Conservation (phyloP, 768 basidiomycete species). For the Mycena floridula region DNA sequence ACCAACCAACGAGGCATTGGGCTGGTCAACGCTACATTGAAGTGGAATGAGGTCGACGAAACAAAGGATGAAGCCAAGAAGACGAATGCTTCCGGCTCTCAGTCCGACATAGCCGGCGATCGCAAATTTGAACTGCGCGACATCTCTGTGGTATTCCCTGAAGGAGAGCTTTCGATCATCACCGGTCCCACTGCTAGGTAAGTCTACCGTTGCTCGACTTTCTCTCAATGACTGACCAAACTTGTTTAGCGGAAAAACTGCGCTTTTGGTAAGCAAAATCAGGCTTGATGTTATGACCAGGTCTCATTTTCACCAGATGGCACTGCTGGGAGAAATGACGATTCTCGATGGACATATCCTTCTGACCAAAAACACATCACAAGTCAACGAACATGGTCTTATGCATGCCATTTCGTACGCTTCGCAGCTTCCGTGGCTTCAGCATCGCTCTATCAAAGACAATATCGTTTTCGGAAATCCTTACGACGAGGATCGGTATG, state of each 20-base stretch:
- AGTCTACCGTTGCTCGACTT: not conserved
- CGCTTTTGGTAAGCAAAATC: constrained; percentile 56
- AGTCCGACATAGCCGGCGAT: constrained; percentile 28
- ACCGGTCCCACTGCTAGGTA: constrained; percentile 64
- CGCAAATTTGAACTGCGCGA: constrained; percentile 62
- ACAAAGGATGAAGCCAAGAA: constrained; percentile 11
- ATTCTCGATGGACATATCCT: constrained; percentile 44
- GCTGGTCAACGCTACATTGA: constrained; percentile 50
- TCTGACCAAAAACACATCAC: constrained; percentile 59
- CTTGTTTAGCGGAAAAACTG: constrained; percentile 65
- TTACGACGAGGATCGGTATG: constrained; percentile 67
- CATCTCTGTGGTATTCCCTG: constrained; percentile 64
- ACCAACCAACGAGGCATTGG: constrained; percentile 43
- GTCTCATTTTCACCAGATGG: constrained; percentile 43
- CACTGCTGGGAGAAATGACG: constrained; percentile 69
- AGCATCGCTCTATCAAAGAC: constrained; percentile 68
- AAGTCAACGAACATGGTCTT: constrained; percentile 52
- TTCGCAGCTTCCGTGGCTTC: constrained; percentile 65
- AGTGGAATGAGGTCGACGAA: constrained; percentile 48
- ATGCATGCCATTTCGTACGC: constrained; percentile 67
- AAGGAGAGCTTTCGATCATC: constrained; percentile 65
- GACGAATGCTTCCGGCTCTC: not conserved
- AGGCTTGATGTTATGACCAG: not conserved
- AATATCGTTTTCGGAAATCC: constrained; percentile 79
- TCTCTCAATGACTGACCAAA: not conserved